These are phyloP conservation scores for Pleurotus eryngii DNA, from an alignment of 768 basidiomycete species.

Conservation along the genomic window DNA sequence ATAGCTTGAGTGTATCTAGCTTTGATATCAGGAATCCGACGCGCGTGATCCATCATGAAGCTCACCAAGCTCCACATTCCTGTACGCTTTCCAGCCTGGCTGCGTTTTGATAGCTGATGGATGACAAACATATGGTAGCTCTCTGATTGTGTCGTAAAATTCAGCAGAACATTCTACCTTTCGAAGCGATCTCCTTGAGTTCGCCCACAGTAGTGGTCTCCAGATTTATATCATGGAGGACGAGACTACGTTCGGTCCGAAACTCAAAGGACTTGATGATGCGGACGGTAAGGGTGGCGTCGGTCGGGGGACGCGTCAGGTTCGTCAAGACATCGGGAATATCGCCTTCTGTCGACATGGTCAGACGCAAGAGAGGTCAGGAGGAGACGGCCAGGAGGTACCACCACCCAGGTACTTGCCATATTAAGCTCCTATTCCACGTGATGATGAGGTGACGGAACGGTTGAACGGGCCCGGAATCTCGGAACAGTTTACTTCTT, in stretches of 20 bases:
- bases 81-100: constrained; percentile 87
- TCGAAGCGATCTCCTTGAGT: constrained; percentile 67
- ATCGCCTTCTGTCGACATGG: constrained; percentile 27
- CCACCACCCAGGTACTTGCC: no score
- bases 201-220: constrained; percentile 72
- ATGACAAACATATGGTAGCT: constrained; percentile 8
- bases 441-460: no score
- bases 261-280: constrained; percentile 95
- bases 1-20: constrained; percentile 90
- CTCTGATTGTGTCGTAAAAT: constrained; percentile 7
- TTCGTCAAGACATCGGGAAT: constrained; percentile 55
- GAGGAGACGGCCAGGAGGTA: no score
- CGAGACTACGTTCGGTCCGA: constrained; percentile 83
- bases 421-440: neutral
- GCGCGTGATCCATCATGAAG: constrained; percentile 1
- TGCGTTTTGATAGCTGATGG: constrained; percentile 65
- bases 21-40: constrained; percentile 7
- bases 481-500: no score
- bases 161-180: constrained; percentile 44
- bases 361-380: neutral
- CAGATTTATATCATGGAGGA: constrained; percentile 80
- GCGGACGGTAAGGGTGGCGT: constrained; percentile 85
- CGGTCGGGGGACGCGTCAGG: constrained; percentile 59
- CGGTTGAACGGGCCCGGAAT: no score
- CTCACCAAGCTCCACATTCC: constrained; percentile 65